A percentile compares a stretch with the other conserved stretches of the same genome.
Evolutionary conservation across 2,329 filamentous ascomycete genomes (phyloP).

Genomic region (Berkeleyomyces basicola): DNA sequence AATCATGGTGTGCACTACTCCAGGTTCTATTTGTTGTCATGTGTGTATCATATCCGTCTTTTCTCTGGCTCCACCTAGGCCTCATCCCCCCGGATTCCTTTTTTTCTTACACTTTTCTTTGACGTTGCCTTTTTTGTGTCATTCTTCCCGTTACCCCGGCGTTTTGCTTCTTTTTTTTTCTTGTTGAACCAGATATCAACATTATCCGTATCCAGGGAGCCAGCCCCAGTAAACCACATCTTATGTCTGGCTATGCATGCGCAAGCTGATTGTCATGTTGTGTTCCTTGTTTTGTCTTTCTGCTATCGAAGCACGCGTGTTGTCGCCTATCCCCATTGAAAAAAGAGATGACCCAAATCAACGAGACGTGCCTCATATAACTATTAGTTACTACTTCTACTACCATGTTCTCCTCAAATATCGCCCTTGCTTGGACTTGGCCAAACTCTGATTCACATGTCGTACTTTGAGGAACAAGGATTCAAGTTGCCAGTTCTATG

Average conservation of each 20-base stretch:
- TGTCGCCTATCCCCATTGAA: not conserved
- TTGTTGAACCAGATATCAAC: not conserved
- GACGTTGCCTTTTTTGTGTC: not conserved
- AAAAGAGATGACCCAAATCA: not conserved
- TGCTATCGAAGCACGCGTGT: not conserved
- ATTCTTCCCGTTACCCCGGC: not conserved
- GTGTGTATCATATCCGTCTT: not conserved
- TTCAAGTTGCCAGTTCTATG: not conserved
- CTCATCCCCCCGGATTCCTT: not conserved
- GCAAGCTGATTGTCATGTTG: not conserved
- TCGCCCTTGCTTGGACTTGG: not conserved
- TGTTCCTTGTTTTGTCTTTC: not conserved
- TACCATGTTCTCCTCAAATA: not conserved
- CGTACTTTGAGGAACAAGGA: not conserved
- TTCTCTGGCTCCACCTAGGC: not conserved
- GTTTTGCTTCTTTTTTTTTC: not conserved
- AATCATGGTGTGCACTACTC: not conserved
- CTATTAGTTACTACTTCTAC: not conserved
- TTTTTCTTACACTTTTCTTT: not conserved
- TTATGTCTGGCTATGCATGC: not conserved
- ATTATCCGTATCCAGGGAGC: not conserved
- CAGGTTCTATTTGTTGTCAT: not conserved
- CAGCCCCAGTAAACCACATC: not conserved
- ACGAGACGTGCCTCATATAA: not conserved
- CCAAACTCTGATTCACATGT: not conserved